Percentiles rank a stretch among this genome's conserved stretches.
phyloP scores from a whole-genome alignment of 1,139 yeast species.

The Scheffersomyces segobiensis region DNA sequence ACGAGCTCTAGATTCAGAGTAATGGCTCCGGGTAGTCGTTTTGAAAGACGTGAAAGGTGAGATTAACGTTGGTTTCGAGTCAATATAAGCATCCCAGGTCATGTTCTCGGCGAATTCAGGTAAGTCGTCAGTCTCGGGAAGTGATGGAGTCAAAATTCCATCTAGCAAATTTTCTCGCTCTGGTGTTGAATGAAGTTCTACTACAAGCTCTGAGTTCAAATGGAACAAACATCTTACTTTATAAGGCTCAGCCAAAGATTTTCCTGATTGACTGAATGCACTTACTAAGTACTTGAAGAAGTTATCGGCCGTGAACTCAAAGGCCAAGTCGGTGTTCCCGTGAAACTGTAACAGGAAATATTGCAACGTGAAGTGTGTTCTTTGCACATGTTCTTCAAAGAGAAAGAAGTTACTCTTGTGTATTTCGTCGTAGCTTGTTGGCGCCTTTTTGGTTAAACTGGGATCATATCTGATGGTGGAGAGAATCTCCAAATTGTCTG shows the following conservation, averaged over 20 bases:
- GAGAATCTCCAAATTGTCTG: slow-evolving; percentile 51
- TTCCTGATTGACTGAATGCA: slow-evolving; percentile 32
- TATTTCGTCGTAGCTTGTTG: slow-evolving; percentile 27
- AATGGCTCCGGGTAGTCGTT: slow-evolving; percentile 71
- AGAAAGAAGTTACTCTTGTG: slow-evolving; percentile 52
- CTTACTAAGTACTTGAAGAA: slow-evolving; percentile 47
- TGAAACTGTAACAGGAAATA: slow-evolving; percentile 46
- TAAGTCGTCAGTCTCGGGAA: not conserved
- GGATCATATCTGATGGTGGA: slow-evolving; percentile 80
- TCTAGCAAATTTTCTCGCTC: slow-evolving; percentile 40
- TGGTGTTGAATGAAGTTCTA: slow-evolving; percentile 51
- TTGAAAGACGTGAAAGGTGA: slow-evolving; percentile 88
- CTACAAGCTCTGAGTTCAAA: slow-evolving; percentile 46
- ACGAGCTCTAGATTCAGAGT: slow-evolving; percentile 60
- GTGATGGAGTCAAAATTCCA: slow-evolving; percentile 36
- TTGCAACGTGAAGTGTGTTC: slow-evolving; percentile 54
- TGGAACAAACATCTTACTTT: slow-evolving; percentile 60
- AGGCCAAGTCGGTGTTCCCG: slow-evolving; percentile 12
- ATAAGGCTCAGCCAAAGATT: slow-evolving; percentile 41
- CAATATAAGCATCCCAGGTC: slow-evolving; percentile 63
- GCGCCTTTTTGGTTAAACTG: slow-evolving; percentile 27
- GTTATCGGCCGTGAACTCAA: slow-evolving; percentile 41
- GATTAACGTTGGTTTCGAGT: slow-evolving; percentile 50
- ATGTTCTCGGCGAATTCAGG: not conserved
- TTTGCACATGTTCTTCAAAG: slow-evolving; percentile 60